Conservation (phyloP, 192 early-diverging fungal species). For the Umbelopsis isabellina region DNA sequence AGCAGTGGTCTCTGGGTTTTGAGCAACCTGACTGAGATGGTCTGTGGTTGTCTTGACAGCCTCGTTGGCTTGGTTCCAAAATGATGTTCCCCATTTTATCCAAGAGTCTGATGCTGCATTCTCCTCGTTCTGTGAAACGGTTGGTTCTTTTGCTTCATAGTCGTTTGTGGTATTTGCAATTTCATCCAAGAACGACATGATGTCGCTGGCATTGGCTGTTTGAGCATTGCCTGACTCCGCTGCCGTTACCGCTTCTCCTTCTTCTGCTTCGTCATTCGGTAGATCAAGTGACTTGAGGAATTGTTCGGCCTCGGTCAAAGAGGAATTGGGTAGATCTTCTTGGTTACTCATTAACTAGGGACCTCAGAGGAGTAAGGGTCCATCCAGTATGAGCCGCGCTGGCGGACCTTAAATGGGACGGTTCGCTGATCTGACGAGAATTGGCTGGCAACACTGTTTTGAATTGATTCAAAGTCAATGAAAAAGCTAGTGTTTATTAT, state of each 20-base stretch:
- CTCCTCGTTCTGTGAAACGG: neutral
- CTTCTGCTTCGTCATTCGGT: neutral
- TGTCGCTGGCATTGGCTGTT: slow-evolving; percentile 35
- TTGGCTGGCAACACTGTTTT: too few relatives aligned
- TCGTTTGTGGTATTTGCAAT: slow-evolving; percentile 27
- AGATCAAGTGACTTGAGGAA: slow-evolving; percentile 42
- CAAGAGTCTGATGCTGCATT: slow-evolving; percentile 22
- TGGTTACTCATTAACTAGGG: neutral
- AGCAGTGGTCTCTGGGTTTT: slow-evolving; percentile 46
- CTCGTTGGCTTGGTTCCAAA: slow-evolving; percentile 56
- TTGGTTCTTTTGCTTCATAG: neutral
- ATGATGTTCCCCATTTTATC: slow-evolving; percentile 47
- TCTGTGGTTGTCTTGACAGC: slow-evolving; percentile 63
- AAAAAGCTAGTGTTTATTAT: too few relatives aligned
- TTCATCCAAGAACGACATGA: slow-evolving; percentile 43
- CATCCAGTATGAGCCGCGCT: too few relatives aligned
- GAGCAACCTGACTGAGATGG: slow-evolving; percentile 51
- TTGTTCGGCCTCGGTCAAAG: slow-evolving; percentile 37
- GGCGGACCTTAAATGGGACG: too few relatives aligned
- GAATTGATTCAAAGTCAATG: too few relatives aligned
- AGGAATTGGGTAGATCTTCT: neutral
- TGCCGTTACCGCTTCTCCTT: slow-evolving; percentile 9
- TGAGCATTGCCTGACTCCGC: neutral
- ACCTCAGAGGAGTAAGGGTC: too few relatives aligned
- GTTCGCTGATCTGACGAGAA: too few relatives aligned